phyloP scores from a whole-genome alignment of 2,329 filamentous ascomycete genomes.

The Colletotrichum tanaceti region DNA sequence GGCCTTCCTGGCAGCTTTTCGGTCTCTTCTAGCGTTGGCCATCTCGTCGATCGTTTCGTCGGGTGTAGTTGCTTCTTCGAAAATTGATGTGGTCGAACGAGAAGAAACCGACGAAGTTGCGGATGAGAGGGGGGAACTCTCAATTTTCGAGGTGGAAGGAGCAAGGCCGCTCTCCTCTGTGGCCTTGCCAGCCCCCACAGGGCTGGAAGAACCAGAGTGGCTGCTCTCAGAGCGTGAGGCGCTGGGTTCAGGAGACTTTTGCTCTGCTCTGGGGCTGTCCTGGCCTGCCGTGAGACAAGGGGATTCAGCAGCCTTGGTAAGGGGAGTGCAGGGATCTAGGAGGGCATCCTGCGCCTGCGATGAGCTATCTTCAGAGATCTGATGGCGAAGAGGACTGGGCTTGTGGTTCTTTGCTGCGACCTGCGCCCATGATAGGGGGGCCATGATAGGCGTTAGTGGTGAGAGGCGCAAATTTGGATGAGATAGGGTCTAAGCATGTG shows the following conservation, averaged over 20 bases:
- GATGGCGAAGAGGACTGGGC: slow-evolving; percentile 5
- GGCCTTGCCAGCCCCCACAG: not conserved
- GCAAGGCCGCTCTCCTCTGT: not conserved
- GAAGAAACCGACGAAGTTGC: not conserved
- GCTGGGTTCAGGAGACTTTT: not conserved
- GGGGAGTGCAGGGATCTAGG: not conserved
- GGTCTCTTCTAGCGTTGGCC: not conserved
- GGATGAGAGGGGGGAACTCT: not conserved
- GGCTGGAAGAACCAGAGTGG: not conserved
- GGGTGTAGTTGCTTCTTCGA: not conserved
- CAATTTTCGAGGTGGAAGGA: not conserved
- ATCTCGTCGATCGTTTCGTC: slow-evolving; percentile 3
- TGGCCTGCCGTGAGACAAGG: not conserved
- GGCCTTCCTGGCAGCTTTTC: slow-evolving; percentile 20
- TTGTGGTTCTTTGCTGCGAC: slow-evolving; percentile 7
- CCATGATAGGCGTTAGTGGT: slow-evolving; percentile 2
- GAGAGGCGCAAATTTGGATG: not conserved
- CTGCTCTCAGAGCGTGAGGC: not conserved
- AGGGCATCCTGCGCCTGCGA: not conserved
- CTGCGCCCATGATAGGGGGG: slow-evolving; percentile 22
- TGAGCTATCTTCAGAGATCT: not conserved
- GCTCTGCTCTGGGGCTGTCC: not conserved
- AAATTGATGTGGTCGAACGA: not conserved
- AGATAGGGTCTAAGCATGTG: not conserved
- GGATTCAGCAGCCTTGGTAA: not conserved